A percentile compares a stretch with the other conserved stretches of the same genome.
phyloP scores from a whole-genome alignment of 2,329 filamentous ascomycete genomes.

The Talaromyces pinophilus region DNA sequence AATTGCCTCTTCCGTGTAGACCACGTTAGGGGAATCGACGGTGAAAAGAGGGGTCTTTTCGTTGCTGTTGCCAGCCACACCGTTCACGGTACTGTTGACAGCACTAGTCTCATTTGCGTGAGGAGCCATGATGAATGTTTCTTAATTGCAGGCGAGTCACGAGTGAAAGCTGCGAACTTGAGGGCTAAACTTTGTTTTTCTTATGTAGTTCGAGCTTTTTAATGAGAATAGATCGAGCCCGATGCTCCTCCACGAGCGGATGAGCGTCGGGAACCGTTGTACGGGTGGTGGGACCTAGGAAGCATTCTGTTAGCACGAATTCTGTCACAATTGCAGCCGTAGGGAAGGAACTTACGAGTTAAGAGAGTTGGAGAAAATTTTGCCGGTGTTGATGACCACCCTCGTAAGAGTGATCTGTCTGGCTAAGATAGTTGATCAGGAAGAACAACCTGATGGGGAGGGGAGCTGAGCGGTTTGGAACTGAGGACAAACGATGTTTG shows the following conservation, averaged over 20 bases:
- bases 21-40: slow-evolving; percentile 89
- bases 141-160: slow-evolving; percentile 24
- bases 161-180: slow-evolving; percentile 44
- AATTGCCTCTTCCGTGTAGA: slow-evolving; percentile 85
- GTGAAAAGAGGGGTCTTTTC: slow-evolving; percentile 65
- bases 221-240: slow-evolving; percentile 50
- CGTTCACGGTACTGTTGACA: slow-evolving; percentile 57
- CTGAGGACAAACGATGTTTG: not conserved
- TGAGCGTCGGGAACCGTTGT: slow-evolving; percentile 87
- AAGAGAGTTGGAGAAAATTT: slow-evolving; percentile 97
- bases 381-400: slow-evolving; percentile 70
- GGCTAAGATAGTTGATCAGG: slow-evolving; percentile 55
- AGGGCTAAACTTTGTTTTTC: slow-evolving; percentile 41
- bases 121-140: slow-evolving; percentile 73
- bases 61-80: slow-evolving; percentile 45
- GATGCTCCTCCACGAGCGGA: slow-evolving; percentile 80
- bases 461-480: slow-evolving; percentile 20
- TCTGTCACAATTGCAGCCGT: not conserved
- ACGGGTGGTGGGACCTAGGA: slow-evolving; percentile 84
- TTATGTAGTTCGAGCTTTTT: slow-evolving; percentile 38
- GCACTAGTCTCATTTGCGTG: slow-evolving; percentile 69
- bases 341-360: slow-evolving; percentile 72
- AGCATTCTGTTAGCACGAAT: slow-evolving; percentile 22
- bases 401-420: slow-evolving; percentile 33
- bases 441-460: slow-evolving; percentile 29